phyloP scores from a whole-genome alignment of 305 asterid genomes.

The Rubia tinctorum region DNA sequence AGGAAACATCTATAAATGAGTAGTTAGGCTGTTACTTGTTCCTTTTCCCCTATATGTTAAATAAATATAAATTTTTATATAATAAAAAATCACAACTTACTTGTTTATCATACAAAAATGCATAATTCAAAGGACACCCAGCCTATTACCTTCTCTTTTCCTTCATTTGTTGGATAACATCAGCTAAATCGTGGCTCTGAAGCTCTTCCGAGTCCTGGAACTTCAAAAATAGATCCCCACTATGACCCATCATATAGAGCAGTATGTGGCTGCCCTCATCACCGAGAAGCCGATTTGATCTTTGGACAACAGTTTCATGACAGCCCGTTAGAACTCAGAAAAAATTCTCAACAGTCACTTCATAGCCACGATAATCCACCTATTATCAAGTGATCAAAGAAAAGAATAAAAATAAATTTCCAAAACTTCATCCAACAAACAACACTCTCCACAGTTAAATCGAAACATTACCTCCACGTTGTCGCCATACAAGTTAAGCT shows the following conservation, averaged over 20 bases:
- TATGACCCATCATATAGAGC: constrained; percentile 98
- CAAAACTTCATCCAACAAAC: background rate
- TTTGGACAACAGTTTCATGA: constrained; percentile 87
- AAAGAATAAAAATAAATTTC: background rate
- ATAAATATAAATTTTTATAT: background rate
- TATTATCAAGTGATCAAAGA: constrained; percentile 18
- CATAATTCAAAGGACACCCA: background rate
- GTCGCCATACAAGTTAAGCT: constrained; percentile 89
- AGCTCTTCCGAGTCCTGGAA: constrained; percentile 99
- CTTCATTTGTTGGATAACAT: constrained; percentile 99
- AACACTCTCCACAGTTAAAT: background rate
- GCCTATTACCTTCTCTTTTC: constrained; percentile 78
- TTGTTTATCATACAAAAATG: background rate
- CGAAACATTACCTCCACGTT: constrained; percentile 72
- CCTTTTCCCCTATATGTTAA: background rate
- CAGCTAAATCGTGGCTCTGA: constrained; percentile 98
- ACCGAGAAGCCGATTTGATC: constrained; percentile 96
- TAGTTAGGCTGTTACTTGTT: background rate
- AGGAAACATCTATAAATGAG: background rate
- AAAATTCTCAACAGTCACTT: constrained; percentile 91
- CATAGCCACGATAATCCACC: constrained; percentile 99
- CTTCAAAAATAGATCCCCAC: constrained; percentile 95
- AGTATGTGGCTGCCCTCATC: constrained; percentile 99
- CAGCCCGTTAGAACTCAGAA: constrained; percentile 91
- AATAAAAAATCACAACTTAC: background rate